Conservation (phyloP, 169 alveolate species). For the Neospora caninum region DNA sequence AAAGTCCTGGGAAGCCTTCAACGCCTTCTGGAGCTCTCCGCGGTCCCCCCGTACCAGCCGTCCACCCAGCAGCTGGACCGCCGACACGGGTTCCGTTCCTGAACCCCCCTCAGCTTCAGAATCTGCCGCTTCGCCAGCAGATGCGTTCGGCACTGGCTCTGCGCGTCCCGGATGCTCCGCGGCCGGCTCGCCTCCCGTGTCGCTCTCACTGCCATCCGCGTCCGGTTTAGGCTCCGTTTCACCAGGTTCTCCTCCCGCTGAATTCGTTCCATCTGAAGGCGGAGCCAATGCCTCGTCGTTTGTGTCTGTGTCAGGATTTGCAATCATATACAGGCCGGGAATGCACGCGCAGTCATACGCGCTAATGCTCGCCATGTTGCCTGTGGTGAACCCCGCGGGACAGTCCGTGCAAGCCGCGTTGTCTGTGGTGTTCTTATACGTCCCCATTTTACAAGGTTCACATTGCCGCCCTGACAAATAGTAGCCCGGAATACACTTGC, state of each 20-base stretch:
- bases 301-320: neutral
- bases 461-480: slow-evolving; percentile 62
- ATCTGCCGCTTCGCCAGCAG: no score
- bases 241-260: neutral
- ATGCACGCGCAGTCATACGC: slow-evolving; percentile 71
- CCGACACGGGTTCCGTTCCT: neutral
- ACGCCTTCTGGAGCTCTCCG: neutral
- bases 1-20: neutral
- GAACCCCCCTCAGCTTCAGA: no score
- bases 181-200: no score
- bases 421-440: slow-evolving; percentile 70
- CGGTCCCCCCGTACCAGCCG: neutral
- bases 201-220: neutral
- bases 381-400: slow-evolving; percentile 68
- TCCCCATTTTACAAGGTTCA: slow-evolving; percentile 67
- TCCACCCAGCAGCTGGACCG: neutral
- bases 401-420: slow-evolving; percentile 67
- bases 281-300: neutral
- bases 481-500: slow-evolving; percentile 65
- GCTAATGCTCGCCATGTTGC: slow-evolving; percentile 62
- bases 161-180: no score
- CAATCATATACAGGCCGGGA: slow-evolving; percentile 66
- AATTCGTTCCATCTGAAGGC: neutral
- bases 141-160: no score
- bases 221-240: neutral